A percentile compares a stretch with the other conserved stretches of the same genome.
phyloP scores from a whole-genome alignment of 345 rosid species.

The Eucalyptus curtisii region DNA sequence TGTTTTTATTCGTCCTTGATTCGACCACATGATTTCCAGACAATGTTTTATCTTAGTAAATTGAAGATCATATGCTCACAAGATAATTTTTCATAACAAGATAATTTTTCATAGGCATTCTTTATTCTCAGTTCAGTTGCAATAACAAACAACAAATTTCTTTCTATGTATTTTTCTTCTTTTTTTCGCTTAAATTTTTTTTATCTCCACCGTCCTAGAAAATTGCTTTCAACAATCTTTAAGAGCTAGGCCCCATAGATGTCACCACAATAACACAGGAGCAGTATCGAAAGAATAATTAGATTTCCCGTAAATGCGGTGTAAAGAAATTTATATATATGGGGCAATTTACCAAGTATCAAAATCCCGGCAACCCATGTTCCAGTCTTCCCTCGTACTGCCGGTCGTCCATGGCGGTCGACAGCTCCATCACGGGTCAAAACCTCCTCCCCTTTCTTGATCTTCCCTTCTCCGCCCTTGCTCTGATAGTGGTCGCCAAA shows the following conservation, averaged over 20 bases:
- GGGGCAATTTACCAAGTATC: slow-evolving; percentile 42
- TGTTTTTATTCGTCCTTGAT: neutral
- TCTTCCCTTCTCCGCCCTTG: slow-evolving; percentile 11
- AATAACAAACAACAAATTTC: neutral
- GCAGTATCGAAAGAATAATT: neutral
- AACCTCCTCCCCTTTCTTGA: slow-evolving; percentile 14
- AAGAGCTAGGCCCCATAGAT: neutral
- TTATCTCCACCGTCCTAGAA: neutral
- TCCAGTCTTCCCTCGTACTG: slow-evolving; percentile 54
- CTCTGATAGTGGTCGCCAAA: neutral
- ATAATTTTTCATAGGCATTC: neutral
- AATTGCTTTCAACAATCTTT: neutral
- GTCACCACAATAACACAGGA: neutral
- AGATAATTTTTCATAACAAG: neutral
- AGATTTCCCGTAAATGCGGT: neutral
- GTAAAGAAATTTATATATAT: no score
- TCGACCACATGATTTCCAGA: neutral
- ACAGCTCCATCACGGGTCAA: slow-evolving; percentile 65
- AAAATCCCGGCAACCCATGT: slow-evolving; percentile 75
- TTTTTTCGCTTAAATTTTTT: neutral
- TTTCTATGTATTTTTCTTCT: neutral
- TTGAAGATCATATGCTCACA: neutral
- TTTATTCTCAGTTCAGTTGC: neutral
- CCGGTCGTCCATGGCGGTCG: slow-evolving; percentile 73
- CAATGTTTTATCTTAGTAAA: neutral